Evolutionary conservation across 2,329 filamentous ascomycete genomes (phyloP), one percentile per base, ranked within the genome.

Genomic region (Pyrenochaeta sp.): DNA sequence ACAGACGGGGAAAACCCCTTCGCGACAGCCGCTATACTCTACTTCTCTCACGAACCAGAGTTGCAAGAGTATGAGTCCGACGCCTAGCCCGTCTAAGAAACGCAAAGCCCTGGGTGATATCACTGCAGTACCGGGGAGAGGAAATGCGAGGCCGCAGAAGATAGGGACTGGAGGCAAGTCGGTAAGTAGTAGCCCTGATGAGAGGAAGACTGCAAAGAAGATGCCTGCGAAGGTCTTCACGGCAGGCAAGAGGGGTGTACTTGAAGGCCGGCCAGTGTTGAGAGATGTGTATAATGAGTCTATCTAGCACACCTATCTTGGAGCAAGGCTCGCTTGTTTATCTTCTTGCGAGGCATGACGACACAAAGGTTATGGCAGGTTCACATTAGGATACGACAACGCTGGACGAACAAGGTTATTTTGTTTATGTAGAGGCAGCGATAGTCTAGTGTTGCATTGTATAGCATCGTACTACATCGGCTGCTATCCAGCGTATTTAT

Each of bases 201-300:
- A 64, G 63, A 50, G 56, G 69, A 71, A 61, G 30, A 68, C 75
- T 43, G 76, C 77, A 58, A 81, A 79, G 45, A 83, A 77, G 62
- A 79, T 80, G 49, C 87, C 88, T 1, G 86, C 82, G 63, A 88
- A 86, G 69, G 82, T 87, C 45, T 87, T 88, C 0, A 84, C 85
- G 50, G 86, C 84, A 63, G 82, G 79, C 10, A 72, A 81, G 54
- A 80, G 78, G 64, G 80, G 84, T 32, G 78, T 94, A 57, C 76
- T 92, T 65, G 88, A 86, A 57, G 87, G 85, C 36, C 87, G 88
- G 69, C 86, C 88, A 36, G 84, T 96, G 54, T 82, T 93, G 71
- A 86, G 86, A 72, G 90, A 94, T 81, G 88, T 97, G 63, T 82
- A 93, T 67, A 92, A 95, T 78, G 91, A 57, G 5, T 67, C 71